These are phyloP conservation scores for Ambrosiella cleistominuta DNA, from an alignment of 2,329 filamentous ascomycete species.

Conservation along the genomic window DNA sequence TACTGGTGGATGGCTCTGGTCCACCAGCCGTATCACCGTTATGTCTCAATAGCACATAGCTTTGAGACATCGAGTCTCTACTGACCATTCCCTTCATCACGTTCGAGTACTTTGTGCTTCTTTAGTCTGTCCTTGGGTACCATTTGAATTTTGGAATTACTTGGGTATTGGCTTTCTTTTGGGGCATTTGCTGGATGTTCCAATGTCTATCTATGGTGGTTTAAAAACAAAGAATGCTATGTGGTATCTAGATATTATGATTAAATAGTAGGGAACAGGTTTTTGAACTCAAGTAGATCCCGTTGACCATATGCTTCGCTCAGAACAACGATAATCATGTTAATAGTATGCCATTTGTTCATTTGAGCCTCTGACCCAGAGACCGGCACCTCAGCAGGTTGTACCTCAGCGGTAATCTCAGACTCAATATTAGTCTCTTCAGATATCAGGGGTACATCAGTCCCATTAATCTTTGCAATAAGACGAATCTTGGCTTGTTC, in stretches of 20 bases:
- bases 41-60: neutral
- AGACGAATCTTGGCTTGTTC: conserved; percentile 32
- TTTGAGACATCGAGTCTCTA: neutral
- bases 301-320: conserved; percentile 82
- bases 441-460: neutral
- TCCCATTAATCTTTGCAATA: conserved; percentile 26
- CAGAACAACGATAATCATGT: conserved; percentile 79
- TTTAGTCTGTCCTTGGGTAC: neutral
- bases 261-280: conserved; percentile 35
- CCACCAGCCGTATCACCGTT: neutral
- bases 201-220: neutral
- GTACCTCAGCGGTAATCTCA: conserved; percentile 16
- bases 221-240: neutral
- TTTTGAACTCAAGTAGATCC: conserved; percentile 62
- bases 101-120: no score
- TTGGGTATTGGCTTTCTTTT: neutral
- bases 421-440: conserved; percentile 18
- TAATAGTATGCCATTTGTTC: conserved; percentile 54
- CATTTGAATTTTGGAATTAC: neutral
- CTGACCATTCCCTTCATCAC: neutral
- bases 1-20: neutral
- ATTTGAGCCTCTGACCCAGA: conserved; percentile 21
- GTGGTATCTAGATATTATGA: neutral
- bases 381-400: neutral
- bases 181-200: neutral